phyloP scores from a whole-genome alignment of 768 basidiomycete genomes.

The Heimioporus sp. region DNA sequence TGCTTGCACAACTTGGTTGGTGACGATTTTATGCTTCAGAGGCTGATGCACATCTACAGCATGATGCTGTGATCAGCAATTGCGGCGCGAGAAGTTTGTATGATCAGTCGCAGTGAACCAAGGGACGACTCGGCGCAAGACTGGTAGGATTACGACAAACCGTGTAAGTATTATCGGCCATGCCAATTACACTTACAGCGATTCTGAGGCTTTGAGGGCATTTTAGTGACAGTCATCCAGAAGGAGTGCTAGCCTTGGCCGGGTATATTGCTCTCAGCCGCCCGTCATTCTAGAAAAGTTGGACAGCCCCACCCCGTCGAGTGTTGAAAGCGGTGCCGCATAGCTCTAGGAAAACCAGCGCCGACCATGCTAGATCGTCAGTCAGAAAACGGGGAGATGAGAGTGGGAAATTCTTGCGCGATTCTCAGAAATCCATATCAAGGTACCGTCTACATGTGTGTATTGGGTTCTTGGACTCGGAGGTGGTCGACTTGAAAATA shows the following conservation, averaged over 20 bases:
- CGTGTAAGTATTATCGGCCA: background rate
- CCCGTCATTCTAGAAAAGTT: conserved; percentile 14
- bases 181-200: conserved; percentile 18
- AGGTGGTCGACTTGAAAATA: no score
- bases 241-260: background rate
- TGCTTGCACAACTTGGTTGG: background rate
- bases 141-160: background rate
- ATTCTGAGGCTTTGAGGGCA: conserved; percentile 16
- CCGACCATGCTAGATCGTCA: no score
- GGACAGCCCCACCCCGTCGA: conserved; percentile 15
- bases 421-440: no score
- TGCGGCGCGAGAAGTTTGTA: background rate
- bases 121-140: background rate
- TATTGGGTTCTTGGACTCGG: no score
- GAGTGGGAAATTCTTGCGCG: no score
- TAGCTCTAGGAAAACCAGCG: no score
- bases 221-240: background rate
- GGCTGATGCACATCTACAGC: conserved; percentile 15
- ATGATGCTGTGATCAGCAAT: conserved; percentile 21
- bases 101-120: background rate
- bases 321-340: no score
- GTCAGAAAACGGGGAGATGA: no score
- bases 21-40: conserved; percentile 11
- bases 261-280: background rate
- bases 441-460: no score